Conservation (phyloP, 371 early-diverging fungal species). For the Phascolomyces articulosus region DNA sequence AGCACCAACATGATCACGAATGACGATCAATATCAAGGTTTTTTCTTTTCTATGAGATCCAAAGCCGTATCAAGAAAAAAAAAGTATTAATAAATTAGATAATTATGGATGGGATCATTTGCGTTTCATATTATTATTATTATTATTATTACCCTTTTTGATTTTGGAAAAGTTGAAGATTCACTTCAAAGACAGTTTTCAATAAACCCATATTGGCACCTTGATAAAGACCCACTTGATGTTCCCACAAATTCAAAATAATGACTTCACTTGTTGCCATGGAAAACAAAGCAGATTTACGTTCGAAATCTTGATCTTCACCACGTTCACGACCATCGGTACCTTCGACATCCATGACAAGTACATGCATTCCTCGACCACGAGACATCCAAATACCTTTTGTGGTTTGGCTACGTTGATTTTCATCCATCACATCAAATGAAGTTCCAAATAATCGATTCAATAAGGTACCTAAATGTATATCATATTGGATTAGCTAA, state of each 20-base stretch:
- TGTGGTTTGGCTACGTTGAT: slow-evolving; percentile 88
- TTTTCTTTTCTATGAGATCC: slow-evolving; percentile 74
- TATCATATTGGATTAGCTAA: background rate
- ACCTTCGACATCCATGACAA: slow-evolving; percentile 98
- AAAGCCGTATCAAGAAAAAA: too few species aligned
- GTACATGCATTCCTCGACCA: slow-evolving; percentile 79
- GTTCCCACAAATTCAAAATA: slow-evolving; percentile 97
- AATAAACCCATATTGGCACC: slow-evolving; percentile 99
- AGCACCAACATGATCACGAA: slow-evolving; percentile 92
- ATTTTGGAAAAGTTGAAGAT: slow-evolving; percentile 92
- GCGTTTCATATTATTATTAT: too few species aligned
- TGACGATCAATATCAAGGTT: slow-evolving; percentile 93
- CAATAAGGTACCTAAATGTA: slow-evolving; percentile 84
- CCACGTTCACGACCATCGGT: slow-evolving; percentile 98
- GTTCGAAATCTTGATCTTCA: slow-evolving; percentile 98
- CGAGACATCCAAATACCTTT: slow-evolving; percentile 96
- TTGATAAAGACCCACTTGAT: slow-evolving; percentile 97
- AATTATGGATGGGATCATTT: too few species aligned
- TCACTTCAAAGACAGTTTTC: slow-evolving; percentile 98
- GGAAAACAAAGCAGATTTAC: slow-evolving; percentile 96
- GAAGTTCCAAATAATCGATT: slow-evolving; percentile 93
- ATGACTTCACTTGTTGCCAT: slow-evolving; percentile 95
- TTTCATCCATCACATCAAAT: slow-evolving; percentile 94
- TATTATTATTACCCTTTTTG: slow-evolving; percentile 53
- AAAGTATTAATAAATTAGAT: too few species aligned